phyloP scores from a whole-genome alignment of 2,329 filamentous ascomycete species.

The Fusarium temperatum region DNA sequence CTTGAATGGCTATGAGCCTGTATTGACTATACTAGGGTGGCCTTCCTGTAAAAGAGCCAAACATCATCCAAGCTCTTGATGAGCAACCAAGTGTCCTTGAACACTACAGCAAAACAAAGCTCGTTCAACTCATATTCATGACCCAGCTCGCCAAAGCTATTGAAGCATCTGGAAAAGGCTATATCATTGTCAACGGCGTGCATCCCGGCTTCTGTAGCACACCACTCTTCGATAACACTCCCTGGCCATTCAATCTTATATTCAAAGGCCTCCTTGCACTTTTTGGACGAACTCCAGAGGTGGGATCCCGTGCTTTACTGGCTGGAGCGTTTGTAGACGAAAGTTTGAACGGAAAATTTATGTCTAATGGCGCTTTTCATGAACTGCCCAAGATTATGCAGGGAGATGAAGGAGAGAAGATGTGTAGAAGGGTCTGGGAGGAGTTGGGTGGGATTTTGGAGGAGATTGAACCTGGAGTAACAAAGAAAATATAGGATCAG shows the following conservation, averaged over 20 bases:
- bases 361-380: constrained; percentile 47
- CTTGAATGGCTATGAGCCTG: too few relatives aligned
- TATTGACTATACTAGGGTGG: constrained; percentile 35
- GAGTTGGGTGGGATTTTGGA: constrained; percentile 56
- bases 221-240: constrained; percentile 48
- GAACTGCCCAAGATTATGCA: constrained; percentile 37
- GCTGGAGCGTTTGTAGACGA: constrained; percentile 49
- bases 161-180: constrained; percentile 43
- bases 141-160: constrained; percentile 48
- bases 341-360: constrained; percentile 53
- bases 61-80: constrained; percentile 48
- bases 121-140: constrained; percentile 44
- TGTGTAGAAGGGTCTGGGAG: constrained; percentile 51
- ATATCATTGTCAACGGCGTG: constrained; percentile 51
- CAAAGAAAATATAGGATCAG: constrained; percentile 43
- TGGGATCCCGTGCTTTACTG: constrained; percentile 52
- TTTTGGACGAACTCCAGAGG: constrained; percentile 50
- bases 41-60: constrained; percentile 47
- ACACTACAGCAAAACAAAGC: constrained; percentile 46
- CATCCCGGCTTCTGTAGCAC: constrained; percentile 55
- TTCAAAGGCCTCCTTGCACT: constrained; percentile 24
- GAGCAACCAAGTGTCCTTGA: constrained; percentile 26
- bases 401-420: constrained; percentile 48
- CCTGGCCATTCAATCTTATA: constrained; percentile 42
- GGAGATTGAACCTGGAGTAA: constrained; percentile 52